Percentiles rank a stretch among this genome's conserved stretches.
phyloP scores from a whole-genome alignment of 2,329 filamentous ascomycete species.

The Verticillium isaacii region DNA sequence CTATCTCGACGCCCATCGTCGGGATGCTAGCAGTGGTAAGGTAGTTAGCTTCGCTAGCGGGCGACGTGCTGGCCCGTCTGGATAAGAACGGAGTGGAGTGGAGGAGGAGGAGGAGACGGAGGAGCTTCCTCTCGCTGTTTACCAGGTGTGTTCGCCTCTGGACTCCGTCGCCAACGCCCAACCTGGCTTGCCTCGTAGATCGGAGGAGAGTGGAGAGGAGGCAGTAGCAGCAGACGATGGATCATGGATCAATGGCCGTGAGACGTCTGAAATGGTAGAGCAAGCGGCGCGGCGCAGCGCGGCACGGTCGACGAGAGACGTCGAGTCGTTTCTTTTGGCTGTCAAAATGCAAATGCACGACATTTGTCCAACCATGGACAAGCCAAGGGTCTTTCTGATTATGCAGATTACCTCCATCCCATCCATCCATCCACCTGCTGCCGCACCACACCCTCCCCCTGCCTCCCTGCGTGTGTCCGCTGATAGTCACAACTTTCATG shows the following conservation, averaged over 20 bases:
- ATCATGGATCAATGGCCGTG: not conserved
- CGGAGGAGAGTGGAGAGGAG: not conserved
- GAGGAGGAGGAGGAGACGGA: not conserved
- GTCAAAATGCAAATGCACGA: not conserved
- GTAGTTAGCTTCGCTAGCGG: not conserved
- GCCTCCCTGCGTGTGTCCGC: not conserved
- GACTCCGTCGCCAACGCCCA: not conserved
- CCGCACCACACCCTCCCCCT: not conserved
- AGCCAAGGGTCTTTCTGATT: not conserved
- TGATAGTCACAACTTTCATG: not conserved
- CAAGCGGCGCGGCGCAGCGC: not conserved
- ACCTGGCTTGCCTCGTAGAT: no score
- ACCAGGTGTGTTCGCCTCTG: not conserved
- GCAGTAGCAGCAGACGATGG: not conserved
- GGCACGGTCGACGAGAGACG: not conserved
- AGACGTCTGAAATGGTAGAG: not conserved
- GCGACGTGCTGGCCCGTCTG: not conserved
- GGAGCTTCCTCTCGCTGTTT: no score
- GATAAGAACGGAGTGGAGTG: not conserved
- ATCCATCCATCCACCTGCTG: not conserved
- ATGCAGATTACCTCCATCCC: not conserved
- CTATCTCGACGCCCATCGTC: not conserved
- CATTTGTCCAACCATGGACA: not conserved
- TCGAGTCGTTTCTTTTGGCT: not conserved
- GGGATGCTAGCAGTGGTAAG: not conserved